Base-by-base conservation (phyloP, 2,329 filamentous ascomycete species). In the Zasmidium angulare region DNA sequence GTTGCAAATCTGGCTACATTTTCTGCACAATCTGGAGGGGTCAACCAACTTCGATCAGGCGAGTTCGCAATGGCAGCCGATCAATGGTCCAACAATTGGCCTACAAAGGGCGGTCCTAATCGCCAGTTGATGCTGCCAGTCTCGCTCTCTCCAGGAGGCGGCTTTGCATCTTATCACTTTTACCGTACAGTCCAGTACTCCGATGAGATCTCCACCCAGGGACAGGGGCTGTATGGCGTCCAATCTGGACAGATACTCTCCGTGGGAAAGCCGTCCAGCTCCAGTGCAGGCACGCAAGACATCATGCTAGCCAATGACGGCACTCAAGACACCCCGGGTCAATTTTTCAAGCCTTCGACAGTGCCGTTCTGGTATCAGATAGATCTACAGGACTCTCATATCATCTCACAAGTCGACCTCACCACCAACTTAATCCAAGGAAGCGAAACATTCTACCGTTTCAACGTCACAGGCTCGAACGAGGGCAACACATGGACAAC, bases 351-450 rank as follows among this genome's bases (percentile, higher is more conserved):
- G 7, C 64, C 64, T 10, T 51, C 40, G 11, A 53, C 48, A 4
- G 64, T 67, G 24, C 64, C 64, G 1, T 67, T 67, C 49, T 63
- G 55, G 63, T 63, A 61, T 31, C 56, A 65, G 46, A 62, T 67
- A 53, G 63, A 67, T 47, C 50, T 67, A 12, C 59, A 63, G 17
- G 43, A 56, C 14, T 36, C 57, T 0, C 51, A 64, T 24, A 22
- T 48, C 1, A 58, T 67, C 36, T 48, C 57, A 9, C 59, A 61
- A 24, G 50, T 65, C n/a, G 64, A 67, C 22, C 31, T 67, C 2
- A 64, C 61, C 12, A 63, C 63, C 2, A 61, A 58, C 29, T 26
- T 64, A 3, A 58, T 63, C 12, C 57, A 55, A n/a, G 65, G 65
- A 17, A 43, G 61, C 2, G 65, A 67, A 46, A 67, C 65, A 1